A percentile compares a stretch with the other conserved stretches of the same genome.
Evolutionary conservation across 2,329 filamentous ascomycete genomes (phyloP).

Genomic region (Cladobotryum protrusum): DNA sequence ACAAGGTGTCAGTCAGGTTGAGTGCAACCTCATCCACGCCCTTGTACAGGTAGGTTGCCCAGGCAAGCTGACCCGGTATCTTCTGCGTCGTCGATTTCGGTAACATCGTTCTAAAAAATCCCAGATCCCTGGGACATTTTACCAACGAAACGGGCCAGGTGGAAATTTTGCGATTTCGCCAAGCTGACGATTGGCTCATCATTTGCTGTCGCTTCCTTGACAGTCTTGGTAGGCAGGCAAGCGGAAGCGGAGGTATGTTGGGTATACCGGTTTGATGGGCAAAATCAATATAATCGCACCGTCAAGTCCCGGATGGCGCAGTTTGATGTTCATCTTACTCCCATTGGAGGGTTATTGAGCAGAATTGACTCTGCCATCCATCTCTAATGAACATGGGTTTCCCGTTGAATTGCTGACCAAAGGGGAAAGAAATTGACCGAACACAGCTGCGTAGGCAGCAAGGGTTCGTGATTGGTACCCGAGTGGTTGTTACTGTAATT

Average conservation of each 20-base stretch:
- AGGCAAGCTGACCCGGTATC: neutral
- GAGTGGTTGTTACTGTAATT: too few species aligned
- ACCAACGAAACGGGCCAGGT: neutral
- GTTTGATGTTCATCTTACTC: neutral
- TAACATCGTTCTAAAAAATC: neutral
- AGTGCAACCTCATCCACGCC: neutral
- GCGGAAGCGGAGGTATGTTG: neutral
- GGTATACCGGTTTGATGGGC: neutral
- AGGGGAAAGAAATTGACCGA: neutral
- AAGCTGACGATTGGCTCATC: neutral
- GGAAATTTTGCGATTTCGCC: neutral
- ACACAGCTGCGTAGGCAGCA: too few species aligned
- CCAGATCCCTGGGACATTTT: neutral
- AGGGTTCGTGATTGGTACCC: too few species aligned
- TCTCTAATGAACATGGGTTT: neutral
- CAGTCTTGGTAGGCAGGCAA: neutral
- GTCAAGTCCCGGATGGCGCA: neutral
- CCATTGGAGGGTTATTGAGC: neutral
- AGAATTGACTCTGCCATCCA: neutral
- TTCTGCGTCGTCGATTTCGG: neutral
- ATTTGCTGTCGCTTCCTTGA: neutral
- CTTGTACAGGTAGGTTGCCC: neutral
- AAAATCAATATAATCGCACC: neutral
- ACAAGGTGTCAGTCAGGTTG: too few species aligned
- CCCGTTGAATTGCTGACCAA: neutral